These are phyloP conservation scores for Diaporthe helianthi DNA, from an alignment of 2,329 filamentous ascomycete species.

Conservation along the genomic window DNA sequence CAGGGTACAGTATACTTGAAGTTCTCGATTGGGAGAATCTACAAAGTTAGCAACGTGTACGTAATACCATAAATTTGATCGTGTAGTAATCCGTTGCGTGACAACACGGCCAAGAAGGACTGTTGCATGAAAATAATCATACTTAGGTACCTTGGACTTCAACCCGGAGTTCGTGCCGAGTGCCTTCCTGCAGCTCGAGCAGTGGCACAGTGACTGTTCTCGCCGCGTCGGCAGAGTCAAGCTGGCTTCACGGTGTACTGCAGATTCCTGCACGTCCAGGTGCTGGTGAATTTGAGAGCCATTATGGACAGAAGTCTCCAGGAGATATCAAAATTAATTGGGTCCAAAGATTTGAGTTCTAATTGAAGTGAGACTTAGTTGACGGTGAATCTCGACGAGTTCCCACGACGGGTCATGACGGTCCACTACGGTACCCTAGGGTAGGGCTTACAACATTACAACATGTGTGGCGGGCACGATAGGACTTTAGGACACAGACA, in stretches of 20 bases:
- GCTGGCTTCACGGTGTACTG: slow-evolving; percentile 40
- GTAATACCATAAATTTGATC: slow-evolving; percentile 27
- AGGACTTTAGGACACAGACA: too few species aligned
- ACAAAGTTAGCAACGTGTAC: not conserved
- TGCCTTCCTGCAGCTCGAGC: slow-evolving; percentile 43
- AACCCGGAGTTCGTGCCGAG: slow-evolving; percentile 46
- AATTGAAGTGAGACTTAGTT: too few species aligned
- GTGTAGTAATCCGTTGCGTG: not conserved
- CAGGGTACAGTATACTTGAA: too few species aligned
- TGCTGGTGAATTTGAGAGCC: slow-evolving; percentile 34
- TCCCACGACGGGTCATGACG: too few species aligned
- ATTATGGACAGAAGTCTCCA: slow-evolving; percentile 13
- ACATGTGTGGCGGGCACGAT: too few species aligned
- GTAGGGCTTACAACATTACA: too few species aligned
- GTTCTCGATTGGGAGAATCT: slow-evolving; percentile 40
- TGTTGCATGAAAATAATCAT: too few species aligned
- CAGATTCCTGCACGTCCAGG: slow-evolving; percentile 39
- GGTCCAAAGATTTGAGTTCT: not conserved
- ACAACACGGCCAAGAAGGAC: not conserved
- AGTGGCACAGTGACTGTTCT: slow-evolving; percentile 46
- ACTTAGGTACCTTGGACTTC: slow-evolving; percentile 39
- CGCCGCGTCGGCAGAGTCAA: slow-evolving; percentile 40
- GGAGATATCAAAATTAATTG: not conserved
- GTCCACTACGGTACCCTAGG: too few species aligned
- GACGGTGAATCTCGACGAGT: too few species aligned